These are phyloP conservation scores for Nemania sp. DNA, from an alignment of 2,329 filamentous ascomycete species.

Conservation along the genomic window DNA sequence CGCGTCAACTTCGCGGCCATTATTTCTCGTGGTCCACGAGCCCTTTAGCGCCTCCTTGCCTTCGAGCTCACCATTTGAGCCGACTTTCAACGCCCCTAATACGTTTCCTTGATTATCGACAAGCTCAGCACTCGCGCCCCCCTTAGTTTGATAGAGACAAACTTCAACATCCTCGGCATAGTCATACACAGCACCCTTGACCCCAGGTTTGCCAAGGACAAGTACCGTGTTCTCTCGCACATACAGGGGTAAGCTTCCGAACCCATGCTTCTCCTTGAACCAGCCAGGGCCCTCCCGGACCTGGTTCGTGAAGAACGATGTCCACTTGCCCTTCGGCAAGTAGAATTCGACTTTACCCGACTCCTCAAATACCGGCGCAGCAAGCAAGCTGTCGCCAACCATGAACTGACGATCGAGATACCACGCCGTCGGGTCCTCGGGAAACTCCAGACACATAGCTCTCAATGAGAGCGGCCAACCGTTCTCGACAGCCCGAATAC, in stretches of 20 bases:
- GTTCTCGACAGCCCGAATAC: conserved; percentile 55
- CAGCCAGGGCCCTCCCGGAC: conserved; percentile 64
- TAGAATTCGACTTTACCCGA: conserved; percentile 75
- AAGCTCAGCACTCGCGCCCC: conserved; percentile 57
- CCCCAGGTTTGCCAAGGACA: conserved; percentile 57
- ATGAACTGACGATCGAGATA: conserved; percentile 78
- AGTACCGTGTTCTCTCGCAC: conserved; percentile 66
- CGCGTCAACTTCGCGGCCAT: conserved; percentile 43
- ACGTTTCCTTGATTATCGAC: conserved; percentile 58
- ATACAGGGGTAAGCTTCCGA: conserved; percentile 69
- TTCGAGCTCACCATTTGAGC: conserved; percentile 55
- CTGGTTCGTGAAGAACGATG: conserved; percentile 62
- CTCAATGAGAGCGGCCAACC: conserved; percentile 73
- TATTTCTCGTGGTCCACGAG: conserved; percentile 41
- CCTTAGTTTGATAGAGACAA: conserved; percentile 57
- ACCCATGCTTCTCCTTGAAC: conserved; percentile 70
- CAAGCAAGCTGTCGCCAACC: conserved; percentile 73
- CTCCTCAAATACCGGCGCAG: conserved; percentile 76
- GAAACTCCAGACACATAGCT: conserved; percentile 77
- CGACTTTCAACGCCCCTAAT: conserved; percentile 57
- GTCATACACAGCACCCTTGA: conserved; percentile 60
- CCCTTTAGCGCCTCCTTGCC: conserved; percentile 58
- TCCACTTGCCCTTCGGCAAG: conserved; percentile 63
- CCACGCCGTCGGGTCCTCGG: conserved; percentile 76
- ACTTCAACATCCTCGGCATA: conserved; percentile 62